phyloP scores from a whole-genome alignment of 345 rosid species.

The Salix arbutifolia region DNA sequence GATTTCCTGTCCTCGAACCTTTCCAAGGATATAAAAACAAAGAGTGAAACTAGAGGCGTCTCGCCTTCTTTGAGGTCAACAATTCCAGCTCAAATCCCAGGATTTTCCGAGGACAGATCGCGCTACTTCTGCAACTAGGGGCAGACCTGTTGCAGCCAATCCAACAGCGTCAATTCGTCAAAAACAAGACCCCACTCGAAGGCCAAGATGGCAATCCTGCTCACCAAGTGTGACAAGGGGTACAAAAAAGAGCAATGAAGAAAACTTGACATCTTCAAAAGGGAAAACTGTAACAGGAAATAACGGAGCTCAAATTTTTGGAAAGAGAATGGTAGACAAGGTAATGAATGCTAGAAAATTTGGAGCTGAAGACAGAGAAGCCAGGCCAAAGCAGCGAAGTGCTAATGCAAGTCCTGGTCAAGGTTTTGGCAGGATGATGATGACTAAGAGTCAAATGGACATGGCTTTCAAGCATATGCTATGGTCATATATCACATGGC shows the following conservation, averaged over 20 bases:
- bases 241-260: conserved; percentile 21
- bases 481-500: not conserved
- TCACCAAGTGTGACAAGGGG: conserved; percentile 44
- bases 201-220: conserved; percentile 41
- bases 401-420: not conserved
- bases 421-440: conserved; percentile 21
- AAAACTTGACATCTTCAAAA: not conserved
- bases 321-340: conserved; percentile 65
- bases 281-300: conserved; percentile 11
- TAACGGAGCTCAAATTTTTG: conserved; percentile 32
- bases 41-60: conserved; percentile 26
- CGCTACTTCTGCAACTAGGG: conserved; percentile 35
- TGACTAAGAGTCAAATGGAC: conserved; percentile 16
- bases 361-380: conserved; percentile 19
- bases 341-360: conserved; percentile 52
- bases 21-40: conserved; percentile 17
- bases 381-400: conserved; percentile 16
- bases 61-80: conserved; percentile 35
- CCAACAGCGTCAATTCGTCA: conserved; percentile 1
- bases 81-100: conserved; percentile 25
- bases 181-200: conserved; percentile 10
- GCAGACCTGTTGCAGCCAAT: conserved; percentile 23
- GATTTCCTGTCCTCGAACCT: conserved; percentile 23
- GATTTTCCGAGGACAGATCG: conserved; percentile 34
- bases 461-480: conserved; percentile 20